Conservation (phyloP, 108 stramenopile species). For the Nannochloropsis oceanica region DNA sequence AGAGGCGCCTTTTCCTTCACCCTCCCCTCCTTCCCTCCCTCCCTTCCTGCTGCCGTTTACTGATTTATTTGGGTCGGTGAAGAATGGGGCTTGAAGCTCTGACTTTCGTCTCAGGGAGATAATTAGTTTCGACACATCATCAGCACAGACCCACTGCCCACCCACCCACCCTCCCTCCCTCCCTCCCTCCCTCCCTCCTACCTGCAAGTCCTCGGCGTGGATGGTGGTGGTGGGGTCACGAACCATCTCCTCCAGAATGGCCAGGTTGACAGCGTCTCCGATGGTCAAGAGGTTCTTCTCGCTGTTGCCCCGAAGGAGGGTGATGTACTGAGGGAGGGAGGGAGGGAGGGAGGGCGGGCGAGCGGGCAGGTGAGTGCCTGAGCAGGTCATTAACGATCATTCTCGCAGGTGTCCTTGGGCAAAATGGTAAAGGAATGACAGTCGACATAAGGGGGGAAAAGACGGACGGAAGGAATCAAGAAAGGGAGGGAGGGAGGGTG, state of each 20-base stretch:
- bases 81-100: too few relatives aligned
- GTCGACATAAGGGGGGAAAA: neutral
- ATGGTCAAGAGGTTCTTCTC: conserved; percentile 50
- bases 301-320: conserved; percentile 21
- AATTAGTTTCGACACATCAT: neutral
- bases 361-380: too few relatives aligned
- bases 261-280: conserved; percentile 95
- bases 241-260: conserved; percentile 96
- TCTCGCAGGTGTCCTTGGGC: neutral
- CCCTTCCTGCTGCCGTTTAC: too few relatives aligned
- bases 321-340: conserved; percentile 53
- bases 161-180: neutral
- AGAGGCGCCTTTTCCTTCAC: too few relatives aligned
- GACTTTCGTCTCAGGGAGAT: too few relatives aligned
- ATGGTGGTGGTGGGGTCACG: conserved; percentile 95
- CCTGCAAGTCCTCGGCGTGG: conserved; percentile 93
- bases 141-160: neutral
- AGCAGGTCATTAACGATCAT: neutral
- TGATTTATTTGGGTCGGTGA: too few relatives aligned
- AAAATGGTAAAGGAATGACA: neutral
- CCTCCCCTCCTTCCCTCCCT: too few relatives aligned
- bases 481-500: neutral
- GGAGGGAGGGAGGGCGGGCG: neutral
- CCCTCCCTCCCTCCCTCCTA: neutral
- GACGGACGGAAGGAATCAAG: neutral